Conservation (phyloP, 2,329 filamentous ascomycete genomes). For the Sporothrix sp. region DNA sequence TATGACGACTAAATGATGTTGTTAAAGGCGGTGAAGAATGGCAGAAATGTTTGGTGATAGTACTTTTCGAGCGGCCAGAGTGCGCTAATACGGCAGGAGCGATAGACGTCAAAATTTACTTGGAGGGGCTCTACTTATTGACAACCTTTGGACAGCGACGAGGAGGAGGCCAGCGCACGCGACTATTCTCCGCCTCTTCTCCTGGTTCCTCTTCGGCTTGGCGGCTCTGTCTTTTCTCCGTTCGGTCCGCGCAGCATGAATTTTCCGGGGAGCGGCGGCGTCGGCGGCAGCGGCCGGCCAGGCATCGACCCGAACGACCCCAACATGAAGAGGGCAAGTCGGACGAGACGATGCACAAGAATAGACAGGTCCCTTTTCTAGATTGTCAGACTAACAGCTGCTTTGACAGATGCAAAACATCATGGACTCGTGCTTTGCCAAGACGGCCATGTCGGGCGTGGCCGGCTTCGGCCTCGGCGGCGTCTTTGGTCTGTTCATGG, state of each 20-base stretch:
- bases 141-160: no score
- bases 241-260: conserved; percentile 21
- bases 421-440: conserved; percentile 89
- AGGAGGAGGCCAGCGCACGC: no score
- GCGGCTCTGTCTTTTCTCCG: background rate
- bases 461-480: conserved; percentile 94
- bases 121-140: background rate
- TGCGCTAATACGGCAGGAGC: no score
- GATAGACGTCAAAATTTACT: background rate
- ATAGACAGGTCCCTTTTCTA: no score
- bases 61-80: no score
- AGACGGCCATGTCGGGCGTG: conserved; percentile 79
- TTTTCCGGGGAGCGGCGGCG: conserved; percentile 22
- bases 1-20: no score
- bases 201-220: background rate
- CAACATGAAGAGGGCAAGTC: conserved; percentile 35
- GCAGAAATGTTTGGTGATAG: conserved; percentile 33
- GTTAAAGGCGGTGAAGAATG: conserved; percentile 28
- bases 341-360: background rate
- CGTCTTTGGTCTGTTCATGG: conserved; percentile 96
- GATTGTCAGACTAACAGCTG: background rate
- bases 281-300: conserved; percentile 23
- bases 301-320: conserved; percentile 36
- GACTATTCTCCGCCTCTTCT: no score
- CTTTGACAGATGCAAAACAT: conserved; percentile 63